phyloP scores from a whole-genome alignment of 805 yeast species.

The Candida boidinii region DNA sequence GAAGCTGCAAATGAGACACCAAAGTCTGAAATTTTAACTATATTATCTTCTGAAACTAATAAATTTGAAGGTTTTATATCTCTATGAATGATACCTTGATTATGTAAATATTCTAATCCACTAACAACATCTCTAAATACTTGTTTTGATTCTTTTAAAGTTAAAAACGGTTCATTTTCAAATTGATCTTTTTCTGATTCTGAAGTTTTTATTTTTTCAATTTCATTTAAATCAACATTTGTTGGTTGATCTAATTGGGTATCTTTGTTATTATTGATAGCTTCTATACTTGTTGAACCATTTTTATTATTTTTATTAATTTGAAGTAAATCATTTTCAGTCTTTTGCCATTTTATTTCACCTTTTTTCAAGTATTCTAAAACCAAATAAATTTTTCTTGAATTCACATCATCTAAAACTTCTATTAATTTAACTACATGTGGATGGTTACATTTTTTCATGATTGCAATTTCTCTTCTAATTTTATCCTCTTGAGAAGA shows the following conservation, averaged over 20 bases:
- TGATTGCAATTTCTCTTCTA: constrained; percentile 82
- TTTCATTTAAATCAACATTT: no score
- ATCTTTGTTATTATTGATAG: no score
- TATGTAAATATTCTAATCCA: constrained; percentile 86
- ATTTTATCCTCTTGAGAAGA: constrained; percentile 57
- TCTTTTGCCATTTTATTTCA: constrained; percentile 75
- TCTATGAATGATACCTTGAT: constrained; percentile 86
- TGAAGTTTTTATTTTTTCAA: no score
- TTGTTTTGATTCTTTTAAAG: constrained; percentile 57
- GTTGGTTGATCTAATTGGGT: no score
- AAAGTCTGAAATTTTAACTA: constrained; percentile 91
- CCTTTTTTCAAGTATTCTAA: constrained; percentile 87
- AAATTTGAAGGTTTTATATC: constrained; percentile 95
- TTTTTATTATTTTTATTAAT: no score
- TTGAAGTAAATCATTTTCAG: no score
- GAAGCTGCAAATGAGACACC: constrained; percentile 77
- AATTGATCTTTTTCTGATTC: constrained; percentile 16
- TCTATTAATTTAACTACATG: constrained; percentile 83
- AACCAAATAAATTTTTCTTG: constrained; percentile 82
- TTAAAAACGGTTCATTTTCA: constrained; percentile 49
- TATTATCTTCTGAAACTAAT: constrained; percentile 56
- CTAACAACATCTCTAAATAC: constrained; percentile 76
- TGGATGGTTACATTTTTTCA: constrained; percentile 87
- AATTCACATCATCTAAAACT: constrained; percentile 78
- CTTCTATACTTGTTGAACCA: no score